phyloP scores from a whole-genome alignment of 257 asterid species.

The Solanum microdontum region DNA sequence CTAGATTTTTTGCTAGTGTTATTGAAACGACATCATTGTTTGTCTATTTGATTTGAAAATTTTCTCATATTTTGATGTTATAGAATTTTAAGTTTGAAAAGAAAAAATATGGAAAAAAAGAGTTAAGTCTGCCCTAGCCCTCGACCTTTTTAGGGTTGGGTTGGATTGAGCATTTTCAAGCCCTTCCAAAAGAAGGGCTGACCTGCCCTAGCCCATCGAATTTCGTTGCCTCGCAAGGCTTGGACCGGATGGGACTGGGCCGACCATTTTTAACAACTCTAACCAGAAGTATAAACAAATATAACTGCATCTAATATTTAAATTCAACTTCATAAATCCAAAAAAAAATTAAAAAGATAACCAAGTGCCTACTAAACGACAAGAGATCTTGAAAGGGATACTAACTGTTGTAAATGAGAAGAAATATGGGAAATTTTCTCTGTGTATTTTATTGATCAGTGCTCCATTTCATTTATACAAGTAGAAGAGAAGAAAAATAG shows the following conservation, averaged over 20 bases:
- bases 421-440: too few relatives aligned
- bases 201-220: background rate
- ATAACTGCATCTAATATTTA: background rate
- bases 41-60: background rate
- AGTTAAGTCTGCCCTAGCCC: background rate
- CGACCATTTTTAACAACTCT: background rate
- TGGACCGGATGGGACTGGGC: accelerated
- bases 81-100: too few relatives aligned
- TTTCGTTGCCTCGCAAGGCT: background rate
- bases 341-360: background rate
- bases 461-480: too few relatives aligned
- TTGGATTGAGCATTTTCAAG: background rate
- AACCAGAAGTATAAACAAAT: background rate
- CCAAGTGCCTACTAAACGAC: background rate
- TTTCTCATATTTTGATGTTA: background rate
- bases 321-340: background rate
- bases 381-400: background rate
- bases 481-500: too few relatives aligned
- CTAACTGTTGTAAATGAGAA: too few relatives aligned
- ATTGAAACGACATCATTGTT: too few relatives aligned
- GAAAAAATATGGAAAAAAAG: too few relatives aligned
- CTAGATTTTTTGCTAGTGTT: background rate
- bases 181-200: background rate
- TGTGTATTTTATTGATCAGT: too few relatives aligned
- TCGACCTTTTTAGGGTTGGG: background rate